Conservation (phyloP, 148 eudicot species). For the Silene latifolia region DNA sequence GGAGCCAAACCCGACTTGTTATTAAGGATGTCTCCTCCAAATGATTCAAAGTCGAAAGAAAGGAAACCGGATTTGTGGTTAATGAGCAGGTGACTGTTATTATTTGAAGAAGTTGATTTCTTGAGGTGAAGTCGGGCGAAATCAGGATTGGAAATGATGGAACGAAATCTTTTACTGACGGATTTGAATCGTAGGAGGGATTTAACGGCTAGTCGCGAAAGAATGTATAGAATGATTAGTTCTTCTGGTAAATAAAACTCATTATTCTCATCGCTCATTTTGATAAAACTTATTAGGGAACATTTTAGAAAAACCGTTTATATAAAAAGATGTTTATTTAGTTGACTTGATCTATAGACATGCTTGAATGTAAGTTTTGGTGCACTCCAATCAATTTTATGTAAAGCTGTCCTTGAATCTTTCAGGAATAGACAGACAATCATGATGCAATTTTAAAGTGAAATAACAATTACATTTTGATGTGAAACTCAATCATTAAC, state of each 20-base stretch:
- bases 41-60: background rate
- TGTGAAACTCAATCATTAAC: no score
- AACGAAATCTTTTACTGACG: background rate
- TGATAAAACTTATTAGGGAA: background rate
- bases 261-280: background rate
- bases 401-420: no score
- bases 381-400: no score
- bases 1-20: background rate
- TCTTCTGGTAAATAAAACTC: constrained; percentile 3
- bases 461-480: no score
- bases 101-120: background rate
- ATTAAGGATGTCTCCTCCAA: background rate
- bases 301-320: no score
- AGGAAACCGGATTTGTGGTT: constrained; percentile 7
- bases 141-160: constrained; percentile 8
- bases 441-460: no score
- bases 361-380: no score
- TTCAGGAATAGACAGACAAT: no score
- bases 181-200: constrained; percentile 3
- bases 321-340: no score
- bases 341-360: no score
- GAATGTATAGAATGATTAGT: background rate
- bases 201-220: background rate
- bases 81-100: background rate
- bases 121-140: background rate